A percentile compares a stretch with the other conserved stretches of the same genome.
phyloP scores from a whole-genome alignment of 768 basidiomycete species.

The Pleurotus ostreatus region DNA sequence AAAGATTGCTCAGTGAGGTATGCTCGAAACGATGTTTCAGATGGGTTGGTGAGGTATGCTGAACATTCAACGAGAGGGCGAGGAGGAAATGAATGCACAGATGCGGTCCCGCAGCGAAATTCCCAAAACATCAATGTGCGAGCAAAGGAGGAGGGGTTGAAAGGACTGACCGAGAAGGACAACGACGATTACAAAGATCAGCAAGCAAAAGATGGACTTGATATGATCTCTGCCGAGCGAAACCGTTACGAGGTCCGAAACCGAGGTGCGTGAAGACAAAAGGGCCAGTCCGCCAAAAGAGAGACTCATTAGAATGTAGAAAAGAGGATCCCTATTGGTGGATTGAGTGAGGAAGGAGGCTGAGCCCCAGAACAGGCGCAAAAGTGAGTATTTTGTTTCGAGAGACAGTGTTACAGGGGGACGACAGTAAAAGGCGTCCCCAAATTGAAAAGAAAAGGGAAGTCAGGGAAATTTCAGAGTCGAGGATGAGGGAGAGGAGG shows the following conservation, averaged over 20 bases:
- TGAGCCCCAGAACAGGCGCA: conserved; percentile 30
- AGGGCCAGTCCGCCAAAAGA: conserved; percentile 60
- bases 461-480: conserved; percentile 4
- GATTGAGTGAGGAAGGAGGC: conserved; percentile 26
- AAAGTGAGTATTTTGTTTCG: conserved; percentile 19
- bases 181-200: conserved; percentile 64
- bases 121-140: not conserved
- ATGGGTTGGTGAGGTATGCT: conserved; percentile 96
- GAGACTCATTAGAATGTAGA: conserved; percentile 60
- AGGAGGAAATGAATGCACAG: conserved; percentile 10
- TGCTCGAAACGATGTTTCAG: conserved; percentile 88
- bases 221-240: conserved; percentile 58
- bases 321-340: conserved; percentile 37
- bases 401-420: conserved; percentile 41
- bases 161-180: conserved; percentile 64
- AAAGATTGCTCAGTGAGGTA: conserved; percentile 98
- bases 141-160: not conserved
- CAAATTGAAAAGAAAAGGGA: conserved; percentile 12
- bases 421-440: conserved; percentile 20
- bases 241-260: conserved; percentile 45
- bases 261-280: conserved; percentile 53
- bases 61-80: conserved; percentile 13
- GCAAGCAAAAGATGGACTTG: conserved; percentile 65
- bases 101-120: not conserved
- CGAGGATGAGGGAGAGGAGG: conserved; percentile 5